Evolutionary conservation across 2,329 filamentous ascomycete genomes (phyloP), one percentile per base, ranked within the genome.

Genomic region (Alternaria triticina): DNA sequence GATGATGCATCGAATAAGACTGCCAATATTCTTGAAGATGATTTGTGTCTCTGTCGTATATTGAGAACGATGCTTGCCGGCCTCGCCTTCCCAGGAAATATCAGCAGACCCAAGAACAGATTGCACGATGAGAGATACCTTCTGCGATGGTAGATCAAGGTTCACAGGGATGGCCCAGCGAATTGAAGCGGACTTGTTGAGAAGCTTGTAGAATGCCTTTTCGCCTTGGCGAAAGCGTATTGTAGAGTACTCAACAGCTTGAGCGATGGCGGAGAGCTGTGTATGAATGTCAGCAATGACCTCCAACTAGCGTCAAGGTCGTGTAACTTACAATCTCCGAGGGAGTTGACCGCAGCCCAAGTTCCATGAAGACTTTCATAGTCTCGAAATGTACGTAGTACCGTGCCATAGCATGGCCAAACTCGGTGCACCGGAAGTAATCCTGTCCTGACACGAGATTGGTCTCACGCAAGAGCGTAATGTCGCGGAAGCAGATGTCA

Each of bases 311-410:
- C n/a, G 3, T 1, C 3, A 5, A 2, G 1, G 11, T 3, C 6
- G 15, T 40, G 9, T 7, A 0, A 80, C 88, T 82, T 81, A 93
- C 91, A 71, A 95, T 88, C 46, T 92, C 86, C 28, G 89, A 89
- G 7, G 90, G 83, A 8, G 85, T 87, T 0, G 89, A 85, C 44
- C 85, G 86, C 1, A 81, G 78, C n/a, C 87, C 86, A 56, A 96
- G 83, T 0, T 82, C 82, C 46, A 95, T 80, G 13, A 96, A 83
- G 1, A 84, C 77, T 70, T 89, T 90, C 92, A 96, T 96, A 0
- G 92, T 96, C 40, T 90, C 86, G 70, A 94, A 94, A 22, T 88
- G 88, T 4, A 96, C 83, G 81, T 93, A 95, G 76, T 95, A 96
- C 51, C 88, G 87, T 46, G 92, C 91, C 93, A 97, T 96, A 5